Evolutionary conservation across 192 early-diverging fungal species (phyloP).

Genomic region (Radiomyces spectabilis): DNA sequence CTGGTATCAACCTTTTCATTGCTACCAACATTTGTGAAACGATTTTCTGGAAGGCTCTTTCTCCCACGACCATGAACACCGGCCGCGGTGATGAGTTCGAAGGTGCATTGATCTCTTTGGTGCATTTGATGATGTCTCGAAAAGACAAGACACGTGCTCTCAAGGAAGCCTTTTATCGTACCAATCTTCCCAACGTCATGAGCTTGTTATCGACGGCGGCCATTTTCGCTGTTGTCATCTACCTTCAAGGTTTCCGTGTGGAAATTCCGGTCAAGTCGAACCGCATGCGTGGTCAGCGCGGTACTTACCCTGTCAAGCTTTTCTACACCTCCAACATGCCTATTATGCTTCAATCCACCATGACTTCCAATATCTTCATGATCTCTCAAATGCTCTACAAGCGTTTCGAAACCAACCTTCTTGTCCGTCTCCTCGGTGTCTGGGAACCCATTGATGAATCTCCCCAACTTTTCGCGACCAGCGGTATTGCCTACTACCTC

Average conservation of each 20-base stretch:
- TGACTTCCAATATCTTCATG: conserved; percentile 96
- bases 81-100: conserved; percentile 98
- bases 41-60: conserved; percentile 98
- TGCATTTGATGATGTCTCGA: conserved; percentile 92
- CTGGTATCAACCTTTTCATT: conserved; percentile 98
- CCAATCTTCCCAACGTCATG: conserved; percentile 78
- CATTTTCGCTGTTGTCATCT: conserved; percentile 84
- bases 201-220: conserved; percentile 87
- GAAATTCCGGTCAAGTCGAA: conserved; percentile 99
- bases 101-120: conserved; percentile 92
- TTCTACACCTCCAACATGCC: conserved; percentile 99
- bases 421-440: conserved; percentile 89
- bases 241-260: conserved; percentile 99
- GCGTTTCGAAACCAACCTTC: conserved; percentile 93
- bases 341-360: conserved; percentile 98
- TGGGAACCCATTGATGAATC: conserved; percentile 98
- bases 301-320: conserved; percentile 98
- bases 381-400: conserved; percentile 98
- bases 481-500: conserved; percentile 96
- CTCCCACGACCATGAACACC: conserved; percentile 95
- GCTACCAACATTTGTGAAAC: conserved; percentile 99
- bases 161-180: conserved; percentile 95
- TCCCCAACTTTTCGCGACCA: conserved; percentile 86
- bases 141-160: conserved; percentile 94
- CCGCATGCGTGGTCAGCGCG: conserved; percentile 92